Evolutionary conservation across 2,329 filamentous ascomycete species (phyloP), one percentile per base, ranked within the genome.

Genomic region (Ceratocystis alfenasii): DNA sequence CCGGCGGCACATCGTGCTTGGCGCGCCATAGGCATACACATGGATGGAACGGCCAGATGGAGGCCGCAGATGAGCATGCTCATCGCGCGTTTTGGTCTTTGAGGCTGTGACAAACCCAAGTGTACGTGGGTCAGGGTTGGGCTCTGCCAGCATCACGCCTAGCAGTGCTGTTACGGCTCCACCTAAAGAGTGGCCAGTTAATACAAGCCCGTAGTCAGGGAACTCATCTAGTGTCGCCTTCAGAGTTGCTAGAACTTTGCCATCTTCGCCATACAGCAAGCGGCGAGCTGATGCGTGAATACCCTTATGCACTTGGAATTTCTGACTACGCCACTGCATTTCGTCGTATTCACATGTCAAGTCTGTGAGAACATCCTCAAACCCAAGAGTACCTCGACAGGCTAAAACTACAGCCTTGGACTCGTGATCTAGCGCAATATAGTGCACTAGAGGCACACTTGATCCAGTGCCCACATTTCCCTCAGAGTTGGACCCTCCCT

Each of bases 1-100:
- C 1, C 85, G 82, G 0, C 86, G 79, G 0, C 87, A 89, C 81
- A 91, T 84, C 15, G 86, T 87, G 0, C 87, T 83, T 0, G 88
- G 87, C 1, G 88, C 85, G 0, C 88, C 88, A 72, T 90, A 92
- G 5, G 88, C 86, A 72, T 89, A 92, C 12, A 90, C 88, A 70
- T 92, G 88, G 22, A 91, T 87, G 2, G 87, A 85, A 0, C 88
- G 81, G 17, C 85, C 84, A 0, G 85, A 70, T 0, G 88, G 88
- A 20, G 76, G 74, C 15, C 72, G 69, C 36, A 71, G 68, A 1
- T 68, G 70, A 5, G 61, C 61, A 30, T 68, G 67, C 10, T 62
- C n/a, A 10, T 65, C 65, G 25, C 15, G 20, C 3, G 20, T 28
- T 15, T 63, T 62, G 2, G 79, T 77, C 45, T 78, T 75, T 0